Base-by-base conservation (phyloP, 2,329 filamentous ascomycete genomes). In the Aureobasidium sp. region DNA sequence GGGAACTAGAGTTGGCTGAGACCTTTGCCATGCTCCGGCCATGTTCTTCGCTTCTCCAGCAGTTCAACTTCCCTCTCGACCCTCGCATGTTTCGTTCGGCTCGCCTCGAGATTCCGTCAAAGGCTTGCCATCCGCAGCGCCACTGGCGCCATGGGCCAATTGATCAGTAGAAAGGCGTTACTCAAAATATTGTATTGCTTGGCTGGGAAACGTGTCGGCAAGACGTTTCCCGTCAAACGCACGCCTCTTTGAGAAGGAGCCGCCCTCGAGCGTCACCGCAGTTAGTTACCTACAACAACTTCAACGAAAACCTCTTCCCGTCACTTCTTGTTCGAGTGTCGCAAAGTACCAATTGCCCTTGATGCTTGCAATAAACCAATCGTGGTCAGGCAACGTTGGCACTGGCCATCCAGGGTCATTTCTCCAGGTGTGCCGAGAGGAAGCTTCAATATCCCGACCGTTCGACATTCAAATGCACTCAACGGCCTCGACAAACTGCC, bases 171-270 rank as follows among this genome's bases (percentile, higher is more conserved):
- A 52, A 61, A 52, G 57, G n/a, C 57, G 57, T 61, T 61, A 27
- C 22, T 14, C 37, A 27, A 51, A 31, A 61, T 51, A 61, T 61
- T 61, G 45, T 8, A 61, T 61, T 61, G 45, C 14, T 42, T 60
- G 56, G 56, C 47, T 36, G 27, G 37, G 25, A n/a, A 39, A 52
- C 45, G 27, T 52, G 57, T 36, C 14, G 39, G 39, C 36, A 17
- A 42, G 34, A 47, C 55, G 44, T 49, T 49, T 49, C n/a, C 47
- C 15, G 34, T 37, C 22, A 58, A 60, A 60, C 57, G 57, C 9
- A 51, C 45, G 45, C 22, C 31, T 37, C 57, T 60, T 36, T 36
- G 34, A 27, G 25, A 17, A 41, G 44, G 57, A 56, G 52, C 52
- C 52, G 37, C 39, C 17, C 34, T 15, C 15, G 20, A 37, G 17